These are phyloP conservation scores for Mycosphaerella sp. DNA, from an alignment of 2,329 filamentous ascomycete genomes.

Conservation along the genomic window DNA sequence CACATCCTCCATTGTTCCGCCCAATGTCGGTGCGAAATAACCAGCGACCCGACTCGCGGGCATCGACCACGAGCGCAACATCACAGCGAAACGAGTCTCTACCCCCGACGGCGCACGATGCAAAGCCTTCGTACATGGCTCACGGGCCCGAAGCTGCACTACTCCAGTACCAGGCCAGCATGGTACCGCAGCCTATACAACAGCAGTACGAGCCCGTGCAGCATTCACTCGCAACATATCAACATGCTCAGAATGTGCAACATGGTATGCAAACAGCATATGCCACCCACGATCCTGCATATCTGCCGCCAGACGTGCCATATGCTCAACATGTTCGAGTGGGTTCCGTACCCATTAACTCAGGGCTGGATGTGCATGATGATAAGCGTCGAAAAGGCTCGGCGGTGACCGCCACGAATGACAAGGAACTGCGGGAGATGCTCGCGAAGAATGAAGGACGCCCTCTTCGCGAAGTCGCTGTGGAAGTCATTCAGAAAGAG, in stretches of 20 bases:
- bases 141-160: conserved; percentile 30
- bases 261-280: conserved; percentile 25
- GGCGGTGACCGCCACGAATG: conserved; percentile 69
- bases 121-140: conserved; percentile 20
- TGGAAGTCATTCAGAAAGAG: conserved; percentile 71
- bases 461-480: conserved; percentile 63
- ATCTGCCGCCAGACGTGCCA: conserved; percentile 24
- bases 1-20: conserved; percentile 17
- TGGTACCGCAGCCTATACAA: conserved; percentile 23
- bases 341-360: conserved; percentile 26
- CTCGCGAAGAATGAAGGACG: conserved; percentile 64
- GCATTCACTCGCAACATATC: conserved; percentile 15
- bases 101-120: conserved; percentile 22
- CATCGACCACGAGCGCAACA: conserved; percentile 33
- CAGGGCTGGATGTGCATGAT: conserved; percentile 33
- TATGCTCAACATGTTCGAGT: conserved; percentile 26
- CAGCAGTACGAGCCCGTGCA: conserved; percentile 21
- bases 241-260: conserved; percentile 21
- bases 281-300: conserved; percentile 25
- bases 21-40: conserved; percentile 29
- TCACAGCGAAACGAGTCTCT: conserved; percentile 27
- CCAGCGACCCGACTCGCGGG: conserved; percentile 30
- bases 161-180: conserved; percentile 29
- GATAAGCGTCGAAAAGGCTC: conserved; percentile 50
- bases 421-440: conserved; percentile 71